Conservation (phyloP, 768 basidiomycete species). For the Hypsizygus marmoreus region DNA sequence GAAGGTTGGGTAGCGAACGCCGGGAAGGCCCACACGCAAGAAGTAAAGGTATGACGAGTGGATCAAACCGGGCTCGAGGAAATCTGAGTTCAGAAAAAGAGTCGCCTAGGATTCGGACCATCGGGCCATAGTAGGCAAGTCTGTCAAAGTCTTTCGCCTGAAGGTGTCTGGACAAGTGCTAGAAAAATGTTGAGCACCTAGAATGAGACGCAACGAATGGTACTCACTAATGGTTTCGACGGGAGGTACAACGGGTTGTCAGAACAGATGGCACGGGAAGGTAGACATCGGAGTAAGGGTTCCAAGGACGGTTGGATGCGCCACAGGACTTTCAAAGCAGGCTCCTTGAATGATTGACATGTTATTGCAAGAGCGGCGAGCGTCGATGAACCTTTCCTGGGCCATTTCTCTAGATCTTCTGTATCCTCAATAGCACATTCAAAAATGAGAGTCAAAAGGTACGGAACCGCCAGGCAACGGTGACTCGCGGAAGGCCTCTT, state of each 20-base stretch:
- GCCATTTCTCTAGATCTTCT: too few species aligned
- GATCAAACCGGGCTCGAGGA: neutral
- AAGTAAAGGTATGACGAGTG: neutral
- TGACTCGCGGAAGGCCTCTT: neutral
- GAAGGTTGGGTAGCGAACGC: neutral
- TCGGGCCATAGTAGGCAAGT: slow-evolving; percentile 1
- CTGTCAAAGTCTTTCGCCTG: neutral
- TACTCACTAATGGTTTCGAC: neutral
- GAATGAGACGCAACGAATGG: neutral
- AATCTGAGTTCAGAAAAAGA: neutral
- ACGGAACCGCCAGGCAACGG: neutral
- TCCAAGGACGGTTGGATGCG: neutral
- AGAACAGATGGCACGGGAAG: neutral
- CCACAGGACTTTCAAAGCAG: slow-evolving; percentile 6
- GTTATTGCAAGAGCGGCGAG: too few species aligned
- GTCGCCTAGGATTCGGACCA: neutral
- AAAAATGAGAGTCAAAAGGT: neutral
- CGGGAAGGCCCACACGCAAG: neutral
- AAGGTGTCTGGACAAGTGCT: neutral
- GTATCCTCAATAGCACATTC: neutral
- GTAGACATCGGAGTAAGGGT: neutral
- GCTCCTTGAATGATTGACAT: slow-evolving; percentile 1
- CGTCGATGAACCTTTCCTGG: too few species aligned
- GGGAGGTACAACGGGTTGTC: too few species aligned
- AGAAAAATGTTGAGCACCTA: too few species aligned